A percentile compares a stretch with the other conserved stretches of the same genome.
Evolutionary conservation across 1,284 basidiomycete genomes (phyloP).

Genomic region (Ustilago xerochloae): DNA sequence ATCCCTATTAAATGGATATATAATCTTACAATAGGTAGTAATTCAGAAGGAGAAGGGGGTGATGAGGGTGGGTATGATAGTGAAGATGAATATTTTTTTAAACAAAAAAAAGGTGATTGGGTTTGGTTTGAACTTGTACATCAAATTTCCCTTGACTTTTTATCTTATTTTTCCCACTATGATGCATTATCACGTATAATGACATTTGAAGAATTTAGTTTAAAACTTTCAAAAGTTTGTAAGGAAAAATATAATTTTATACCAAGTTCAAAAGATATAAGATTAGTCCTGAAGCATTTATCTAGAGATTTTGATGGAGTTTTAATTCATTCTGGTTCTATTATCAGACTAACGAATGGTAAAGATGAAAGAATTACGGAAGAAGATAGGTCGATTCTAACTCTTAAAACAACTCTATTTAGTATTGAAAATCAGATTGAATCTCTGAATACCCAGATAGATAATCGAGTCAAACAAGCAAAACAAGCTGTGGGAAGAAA

Average conservation of each 20-base stretch:
- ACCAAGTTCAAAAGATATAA: constrained; percentile 75
- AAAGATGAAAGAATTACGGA: constrained; percentile 71
- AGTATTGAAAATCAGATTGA: constrained; percentile 78
- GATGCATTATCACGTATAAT: constrained; percentile 35
- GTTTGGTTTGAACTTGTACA: constrained; percentile 78
- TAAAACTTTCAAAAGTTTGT: constrained; percentile 3
- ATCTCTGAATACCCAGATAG: constrained; percentile 76
- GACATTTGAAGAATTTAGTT: constrained; percentile 15
- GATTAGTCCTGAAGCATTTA: constrained; percentile 80
- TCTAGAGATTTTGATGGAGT: constrained; percentile 79
- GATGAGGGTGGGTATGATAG: constrained; percentile 72
- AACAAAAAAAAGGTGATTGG: constrained; percentile 75
- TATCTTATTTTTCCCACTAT: constrained; percentile 19
- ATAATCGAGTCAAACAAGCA: constrained; percentile 75
- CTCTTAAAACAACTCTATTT: constrained; percentile 77
- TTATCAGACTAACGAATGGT: constrained; percentile 47
- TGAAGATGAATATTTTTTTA: constrained; percentile 70
- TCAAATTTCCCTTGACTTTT: constrained; percentile 9
- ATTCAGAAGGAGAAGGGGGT: constrained; percentile 69
- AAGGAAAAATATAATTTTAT: constrained; percentile 5
- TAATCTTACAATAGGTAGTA: too few relatives aligned
- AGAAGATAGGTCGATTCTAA: constrained; percentile 79
- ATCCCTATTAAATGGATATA: constrained; percentile 72
- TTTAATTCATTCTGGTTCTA: constrained; percentile 76
- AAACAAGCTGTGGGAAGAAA: constrained; percentile 76